Evolutionary conservation across 2,329 filamentous ascomycete species (phyloP).

Genomic region (Dissoconium aciculare): DNA sequence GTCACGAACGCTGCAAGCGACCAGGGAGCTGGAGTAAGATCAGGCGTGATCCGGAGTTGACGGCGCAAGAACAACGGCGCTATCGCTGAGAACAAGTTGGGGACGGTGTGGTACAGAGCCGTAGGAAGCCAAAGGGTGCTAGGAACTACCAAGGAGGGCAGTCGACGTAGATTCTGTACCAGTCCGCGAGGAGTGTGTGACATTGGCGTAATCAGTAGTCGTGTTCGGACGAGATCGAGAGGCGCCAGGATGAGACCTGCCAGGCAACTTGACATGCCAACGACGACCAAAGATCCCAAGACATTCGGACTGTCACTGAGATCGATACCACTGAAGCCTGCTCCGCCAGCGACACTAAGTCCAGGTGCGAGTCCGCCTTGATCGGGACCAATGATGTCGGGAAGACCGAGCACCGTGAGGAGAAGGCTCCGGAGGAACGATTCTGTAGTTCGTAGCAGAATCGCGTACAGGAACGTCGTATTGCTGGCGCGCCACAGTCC

Average conservation of each 20-base stretch:
- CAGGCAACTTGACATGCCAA: conserved; percentile 47
- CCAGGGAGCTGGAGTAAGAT: conserved; percentile 68
- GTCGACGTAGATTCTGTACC: conserved; percentile 57
- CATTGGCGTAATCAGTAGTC: conserved; percentile 64
- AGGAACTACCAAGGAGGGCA: conserved; percentile 56
- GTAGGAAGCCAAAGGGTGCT: conserved; percentile 57
- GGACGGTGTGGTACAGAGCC: conserved; percentile 76
- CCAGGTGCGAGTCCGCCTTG: conserved; percentile 43
- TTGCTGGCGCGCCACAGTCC: conserved; percentile 93
- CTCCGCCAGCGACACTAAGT: conserved; percentile 32
- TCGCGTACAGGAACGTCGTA: conserved; percentile 77
- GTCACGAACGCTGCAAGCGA: conserved; percentile 68
- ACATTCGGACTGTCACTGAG: conserved; percentile 71
- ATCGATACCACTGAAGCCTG: conserved; percentile 47
- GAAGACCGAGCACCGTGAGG: conserved; percentile 79
- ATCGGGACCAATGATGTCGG: conserved; percentile 69
- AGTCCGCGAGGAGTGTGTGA: conserved; percentile 61
- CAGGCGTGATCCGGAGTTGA: conserved; percentile 69
- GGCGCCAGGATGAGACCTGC: conserved; percentile 74
- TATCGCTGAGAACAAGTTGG: conserved; percentile 66
- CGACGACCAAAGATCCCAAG: conserved; percentile 62
- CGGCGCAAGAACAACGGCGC: conserved; percentile 74
- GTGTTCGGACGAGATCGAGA: conserved; percentile 76
- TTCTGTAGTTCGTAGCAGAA: conserved; percentile 74
- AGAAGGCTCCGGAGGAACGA: conserved; percentile 83